Percentiles rank a stretch among this genome's conserved stretches.
Conservation (phyloP, 2,329 filamentous ascomycete species). For the Chrysosporium keratinophilum region DNA sequence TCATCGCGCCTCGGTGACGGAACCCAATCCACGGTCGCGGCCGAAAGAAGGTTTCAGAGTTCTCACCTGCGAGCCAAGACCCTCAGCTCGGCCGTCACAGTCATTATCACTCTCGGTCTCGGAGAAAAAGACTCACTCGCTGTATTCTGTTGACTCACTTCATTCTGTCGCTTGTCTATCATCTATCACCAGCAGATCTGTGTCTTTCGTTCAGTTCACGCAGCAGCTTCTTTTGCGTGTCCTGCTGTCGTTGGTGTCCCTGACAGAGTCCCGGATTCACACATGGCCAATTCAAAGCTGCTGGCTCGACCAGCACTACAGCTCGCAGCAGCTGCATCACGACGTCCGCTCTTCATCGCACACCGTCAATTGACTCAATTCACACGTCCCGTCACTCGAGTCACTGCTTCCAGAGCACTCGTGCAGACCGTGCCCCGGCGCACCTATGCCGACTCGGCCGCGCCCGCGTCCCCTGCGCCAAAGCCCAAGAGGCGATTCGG, state of each 20-base stretch:
- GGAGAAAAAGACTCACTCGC: too few relatives aligned
- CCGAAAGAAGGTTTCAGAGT: constrained; percentile 1
- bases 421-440: constrained; percentile 25
- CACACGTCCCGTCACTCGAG: not conserved
- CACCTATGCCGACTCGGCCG: constrained; percentile 40
- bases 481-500: constrained; percentile 52
- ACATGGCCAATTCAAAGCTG: constrained; percentile 11
- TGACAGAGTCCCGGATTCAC: too few relatives aligned
- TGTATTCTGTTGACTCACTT: too few relatives aligned
- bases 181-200: too few relatives aligned
- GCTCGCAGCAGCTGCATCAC: constrained; percentile 8
- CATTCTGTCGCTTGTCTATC: too few relatives aligned
- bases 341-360: constrained; percentile 6
- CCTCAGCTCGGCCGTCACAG: not conserved
- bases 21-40: not conserved
- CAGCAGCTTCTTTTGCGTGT: too few relatives aligned
- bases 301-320: constrained; percentile 13
- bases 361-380: constrained; percentile 11
- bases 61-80: constrained; percentile 3
- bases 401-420: not conserved
- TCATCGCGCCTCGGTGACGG: too few relatives aligned
- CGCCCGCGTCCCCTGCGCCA: constrained; percentile 23
- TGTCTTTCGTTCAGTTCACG: too few relatives aligned
- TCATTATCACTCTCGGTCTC: too few relatives aligned
- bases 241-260: too few relatives aligned